Evolutionary conservation across 169 alveolate species (phyloP), one percentile per base, ranked within the genome.

Genomic region (Eimeria necatrix): DNA sequence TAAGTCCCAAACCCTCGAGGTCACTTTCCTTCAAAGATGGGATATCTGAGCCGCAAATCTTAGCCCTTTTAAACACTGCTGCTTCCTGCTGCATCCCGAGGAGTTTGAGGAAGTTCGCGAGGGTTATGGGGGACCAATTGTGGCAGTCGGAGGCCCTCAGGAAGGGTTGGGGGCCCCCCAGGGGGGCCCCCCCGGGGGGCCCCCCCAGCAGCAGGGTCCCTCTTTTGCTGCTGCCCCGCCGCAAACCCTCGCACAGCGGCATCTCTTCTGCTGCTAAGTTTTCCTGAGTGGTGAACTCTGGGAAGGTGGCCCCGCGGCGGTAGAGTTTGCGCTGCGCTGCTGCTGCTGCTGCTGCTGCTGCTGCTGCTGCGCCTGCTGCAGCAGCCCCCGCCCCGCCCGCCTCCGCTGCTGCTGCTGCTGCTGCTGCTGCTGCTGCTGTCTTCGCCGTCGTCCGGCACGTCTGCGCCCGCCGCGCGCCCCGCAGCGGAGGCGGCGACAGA

Each of bases 91-190:
- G n/a, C 46, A 84, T 46, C 24, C 91, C 91, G 41, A 84, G 32
- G 48, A 84, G n/a, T 12, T 76, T 73, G 16, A 84, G 91, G 59
- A 84, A 84, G 24, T 84, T 53, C 41, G 73, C 52, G 24, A 84
- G 61, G 24, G 78, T 52, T 4, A 49, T 52, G 32, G 78, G 24
- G 78, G 73, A 49, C 91, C 91, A 84, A 73, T 84, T 84, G 91
- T 61, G 22, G 73, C 80, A n/a, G 59, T 84, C 91, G 32, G 91
- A 84, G 53, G 91, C 91, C 41, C 91, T 49, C 78, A 84, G 59
- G 59, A 14, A 26, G 48, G 10, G 78, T n/a, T 16, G 22, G 22
- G 76, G 78, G n/a, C 64, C 64, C 64, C 64, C 64, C 41, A 32
- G 2, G n/a, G 64, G 89, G 24, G n/a, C 9, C 41, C 78, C 78